Percentiles rank a stretch among this genome's conserved stretches.
phyloP scores from a whole-genome alignment of 2,329 filamentous ascomycete genomes.

The Monosporascus sp. region DNA sequence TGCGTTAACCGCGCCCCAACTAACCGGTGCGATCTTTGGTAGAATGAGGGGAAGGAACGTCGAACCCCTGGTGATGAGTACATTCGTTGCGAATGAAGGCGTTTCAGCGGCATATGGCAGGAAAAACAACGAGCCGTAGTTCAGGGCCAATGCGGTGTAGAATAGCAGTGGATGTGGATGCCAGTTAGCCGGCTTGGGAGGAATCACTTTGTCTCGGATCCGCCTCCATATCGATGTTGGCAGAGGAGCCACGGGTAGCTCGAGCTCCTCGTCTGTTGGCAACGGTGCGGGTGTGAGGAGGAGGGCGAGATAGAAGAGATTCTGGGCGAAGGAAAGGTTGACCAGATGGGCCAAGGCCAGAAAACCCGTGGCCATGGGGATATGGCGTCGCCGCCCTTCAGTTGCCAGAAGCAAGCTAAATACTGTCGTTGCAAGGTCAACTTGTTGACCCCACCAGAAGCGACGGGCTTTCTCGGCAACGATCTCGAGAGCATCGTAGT shows the following conservation, averaged over 20 bases:
- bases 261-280: slow-evolving; percentile 20
- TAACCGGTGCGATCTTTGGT: slow-evolving; percentile 40
- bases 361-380: slow-evolving; percentile 51
- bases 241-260: slow-evolving; percentile 22
- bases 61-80: slow-evolving; percentile 29
- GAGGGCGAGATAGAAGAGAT: slow-evolving; percentile 56
- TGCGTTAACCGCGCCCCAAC: slow-evolving; percentile 40
- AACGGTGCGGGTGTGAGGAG: slow-evolving; percentile 49
- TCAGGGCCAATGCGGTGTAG: slow-evolving; percentile 27
- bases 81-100: slow-evolving; percentile 30
- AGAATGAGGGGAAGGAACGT: slow-evolving; percentile 41
- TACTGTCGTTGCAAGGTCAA: slow-evolving; percentile 47
- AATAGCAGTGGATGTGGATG: slow-evolving; percentile 32
- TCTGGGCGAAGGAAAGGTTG: slow-evolving; percentile 56
- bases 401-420: slow-evolving; percentile 54
- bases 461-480: slow-evolving; percentile 48
- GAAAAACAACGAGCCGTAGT: slow-evolving; percentile 29
- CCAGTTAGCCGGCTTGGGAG: slow-evolving; percentile 40
- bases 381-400: slow-evolving; percentile 52
- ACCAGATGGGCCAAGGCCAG: slow-evolving; percentile 54
- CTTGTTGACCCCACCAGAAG: slow-evolving; percentile 59
- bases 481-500: slow-evolving; percentile 48
- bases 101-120: slow-evolving; percentile 37
- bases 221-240: slow-evolving; percentile 24
- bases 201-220: slow-evolving; percentile 25